Evolutionary conservation across 345 rosid species (phyloP), one percentile per base, ranked within the genome.

Genomic region (Eucalyptus tenuipes): DNA sequence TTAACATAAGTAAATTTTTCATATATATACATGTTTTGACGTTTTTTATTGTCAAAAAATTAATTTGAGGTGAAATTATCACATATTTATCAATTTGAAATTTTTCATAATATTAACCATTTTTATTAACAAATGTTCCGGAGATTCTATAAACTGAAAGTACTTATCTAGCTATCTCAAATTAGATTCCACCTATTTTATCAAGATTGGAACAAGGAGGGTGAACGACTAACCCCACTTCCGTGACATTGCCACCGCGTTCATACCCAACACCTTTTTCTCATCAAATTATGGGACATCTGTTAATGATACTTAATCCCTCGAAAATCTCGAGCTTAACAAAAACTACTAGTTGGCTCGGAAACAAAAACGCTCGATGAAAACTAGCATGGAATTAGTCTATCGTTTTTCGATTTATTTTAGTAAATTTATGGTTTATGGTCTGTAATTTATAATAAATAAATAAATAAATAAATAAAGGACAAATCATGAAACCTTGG

Each of bases 21-120:
- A 52, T 18, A 8, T 0, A 20, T 52, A 52, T 52, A 52, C 0
- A n/a, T 52, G 20, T 0, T 52, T 52, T 52, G 5, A 0, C 1
- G 0, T 52, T 52, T 52, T 20, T 52, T 0, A 10, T 52, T 0
- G 1, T 52, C 1, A 52, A 52, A 7, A 20, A 52, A 1, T 52
- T 1, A 52, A 52, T 52, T 52, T 52, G 10, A 52, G 25, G 2
- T 52, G 57, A 20, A 52, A 52, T 52, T 52, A 1, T 52, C 10
- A 2, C 0, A 20, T 52, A 52, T 52, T 52, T 52, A 52, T 0
- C 0, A 52, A 52, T 52, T 52, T 52, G 25, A 52, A 5, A 52
- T 3, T 52, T 52, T 52, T 7, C 1, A 7, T 18, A 1, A 52
- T 20, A 1, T 8, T 20, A 7, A 52, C 0, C 0, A 8, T 52